Base-by-base conservation (phyloP, 768 basidiomycete genomes). In the Lentinula lateritia region DNA sequence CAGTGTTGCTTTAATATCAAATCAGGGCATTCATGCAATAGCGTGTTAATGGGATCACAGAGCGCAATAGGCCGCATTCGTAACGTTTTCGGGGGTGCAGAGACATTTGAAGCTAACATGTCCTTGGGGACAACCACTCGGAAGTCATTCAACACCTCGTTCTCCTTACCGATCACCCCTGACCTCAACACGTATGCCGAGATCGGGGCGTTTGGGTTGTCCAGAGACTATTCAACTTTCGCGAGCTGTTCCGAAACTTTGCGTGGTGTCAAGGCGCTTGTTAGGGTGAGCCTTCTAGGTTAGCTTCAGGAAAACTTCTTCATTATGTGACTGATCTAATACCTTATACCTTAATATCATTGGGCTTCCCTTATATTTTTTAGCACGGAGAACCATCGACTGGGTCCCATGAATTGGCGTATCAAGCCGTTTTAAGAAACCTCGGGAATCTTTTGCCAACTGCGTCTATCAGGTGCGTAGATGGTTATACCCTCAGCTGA, bases 51-150 rank as follows among this genome's bases (percentile, higher is more conserved):
- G 53, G 52, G 18, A 52, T 48, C 42, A 5, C 62, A 78, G 94
- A 90, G 88, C 59, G 83, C 89, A 43, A 92, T 89, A 5, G 93
- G 84, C 6, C 85, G 90, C 55, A 74, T 98, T 43, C 82, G 91
- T 13, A 98, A 98, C 72, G 83, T 90, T 5, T 90, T 98, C 66
- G 96, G 96, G 28, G 91, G 93, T 6, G 96, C 90, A 15, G 96
- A 99, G 73, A 84, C 85, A 0, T 78, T 98, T 54, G 89, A 93
- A 68, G 92, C 89, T 13, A 90, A 90, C 57, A 72, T 92, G 10
- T 85, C 95, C 0, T 78, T 89, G 16, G 96, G 95, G 0, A 96
- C 95, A 2, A 89, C 90, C 69, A 98, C 95, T 0, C 84, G 86
- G 61, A 85, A 87, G 58, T 85, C 95, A 0, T 95, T 92, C 73